Conservation (phyloP, 2,329 filamentous ascomycete genomes). For the Drechslerella dactyloides region DNA sequence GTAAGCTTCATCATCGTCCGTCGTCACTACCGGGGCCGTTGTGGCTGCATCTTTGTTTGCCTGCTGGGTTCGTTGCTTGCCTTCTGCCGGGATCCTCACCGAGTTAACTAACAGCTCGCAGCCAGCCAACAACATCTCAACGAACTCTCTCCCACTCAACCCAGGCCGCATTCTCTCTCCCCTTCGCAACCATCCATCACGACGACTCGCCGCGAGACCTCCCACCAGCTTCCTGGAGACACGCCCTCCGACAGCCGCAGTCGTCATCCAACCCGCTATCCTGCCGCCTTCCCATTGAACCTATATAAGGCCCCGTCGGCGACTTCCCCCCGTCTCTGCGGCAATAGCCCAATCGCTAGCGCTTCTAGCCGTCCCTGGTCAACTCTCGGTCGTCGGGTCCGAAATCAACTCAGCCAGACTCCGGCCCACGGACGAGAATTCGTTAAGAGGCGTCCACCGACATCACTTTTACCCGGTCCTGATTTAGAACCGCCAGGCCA, state of each 20-base stretch:
- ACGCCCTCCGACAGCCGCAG: background rate
- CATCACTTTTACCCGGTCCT: constrained; percentile 42
- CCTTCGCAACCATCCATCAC: background rate
- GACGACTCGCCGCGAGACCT: no score
- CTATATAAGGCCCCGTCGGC: background rate
- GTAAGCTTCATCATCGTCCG: background rate
- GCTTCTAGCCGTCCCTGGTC: constrained; percentile 3
- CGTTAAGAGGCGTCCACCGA: constrained; percentile 31
- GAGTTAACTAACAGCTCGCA: constrained; percentile 24
- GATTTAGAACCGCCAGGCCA: constrained; percentile 32
- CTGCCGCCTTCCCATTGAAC: background rate
- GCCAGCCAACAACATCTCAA: constrained; percentile 7
- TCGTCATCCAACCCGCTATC: constrained; percentile 5
- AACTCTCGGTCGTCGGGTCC: constrained; percentile 20
- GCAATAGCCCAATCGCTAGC: background rate
- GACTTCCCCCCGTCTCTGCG: constrained; percentile 3
- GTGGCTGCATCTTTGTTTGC: constrained; percentile 4
- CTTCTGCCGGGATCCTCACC: constrained; percentile 15
- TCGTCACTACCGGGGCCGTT: constrained; percentile 3
- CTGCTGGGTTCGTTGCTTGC: background rate
- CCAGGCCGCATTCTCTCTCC: constrained; percentile 5
- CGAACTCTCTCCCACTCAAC: constrained; percentile 7
- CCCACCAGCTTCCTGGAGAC: background rate
- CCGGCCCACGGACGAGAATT: constrained; percentile 13
- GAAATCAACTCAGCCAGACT: constrained; percentile 13